Conservation (phyloP, 2,329 filamentous ascomycete genomes). For the Dendryphion nanum region DNA sequence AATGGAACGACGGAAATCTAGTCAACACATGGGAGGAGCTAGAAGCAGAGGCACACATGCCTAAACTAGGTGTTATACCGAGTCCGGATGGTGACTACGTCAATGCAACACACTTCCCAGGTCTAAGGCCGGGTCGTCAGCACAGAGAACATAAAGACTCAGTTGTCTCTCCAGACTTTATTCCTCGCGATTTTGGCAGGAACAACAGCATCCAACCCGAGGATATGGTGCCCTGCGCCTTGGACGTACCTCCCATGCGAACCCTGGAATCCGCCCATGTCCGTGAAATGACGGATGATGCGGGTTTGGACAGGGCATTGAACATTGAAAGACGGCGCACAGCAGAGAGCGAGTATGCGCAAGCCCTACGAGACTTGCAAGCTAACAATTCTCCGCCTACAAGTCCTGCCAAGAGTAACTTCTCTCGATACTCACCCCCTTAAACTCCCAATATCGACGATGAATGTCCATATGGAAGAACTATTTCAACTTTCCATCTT, state of each 20-base stretch:
- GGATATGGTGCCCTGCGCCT: constrained; percentile 28
- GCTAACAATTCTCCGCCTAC: background rate
- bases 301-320: background rate
- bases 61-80: constrained; percentile 4
- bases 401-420: no score
- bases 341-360: constrained; percentile 27
- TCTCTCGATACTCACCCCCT: no score
- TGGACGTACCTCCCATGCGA: constrained; percentile 17
- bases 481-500: no score
- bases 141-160: constrained; percentile 25
- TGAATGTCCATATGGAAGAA: no score
- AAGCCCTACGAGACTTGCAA: constrained; percentile 28
- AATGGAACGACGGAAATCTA: constrained; percentile 26
- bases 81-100: constrained; percentile 34
- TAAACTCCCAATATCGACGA: no score
- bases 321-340: no score
- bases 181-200: constrained; percentile 4
- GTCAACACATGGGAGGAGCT: constrained; percentile 35
- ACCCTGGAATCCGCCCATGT: constrained; percentile 14
- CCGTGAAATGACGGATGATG: constrained; percentile 1
- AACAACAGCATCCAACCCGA: constrained; percentile 22
- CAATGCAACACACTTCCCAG: constrained; percentile 26
- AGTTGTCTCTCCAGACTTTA: constrained; percentile 19
- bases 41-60: constrained; percentile 22
- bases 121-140: constrained; percentile 17